A percentile compares a stretch with the other conserved stretches of the same genome.
Conservation (phyloP, 2,329 filamentous ascomycete species). For the Trichoderma simmonsii region DNA sequence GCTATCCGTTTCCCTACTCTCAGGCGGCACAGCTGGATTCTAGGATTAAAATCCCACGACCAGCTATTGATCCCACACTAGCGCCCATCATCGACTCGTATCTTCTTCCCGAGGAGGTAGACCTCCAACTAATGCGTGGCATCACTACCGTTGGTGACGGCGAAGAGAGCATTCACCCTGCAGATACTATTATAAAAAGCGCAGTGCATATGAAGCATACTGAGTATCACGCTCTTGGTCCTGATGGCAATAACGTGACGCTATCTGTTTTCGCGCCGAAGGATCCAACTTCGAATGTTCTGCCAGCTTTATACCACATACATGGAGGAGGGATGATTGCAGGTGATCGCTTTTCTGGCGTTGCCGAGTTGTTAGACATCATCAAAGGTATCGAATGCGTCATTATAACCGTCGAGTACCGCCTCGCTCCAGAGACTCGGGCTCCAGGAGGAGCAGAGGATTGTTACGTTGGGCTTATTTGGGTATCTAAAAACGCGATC, state of each 20-base stretch:
- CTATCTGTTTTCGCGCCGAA: conserved; percentile 20
- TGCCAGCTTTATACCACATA: conserved; percentile 23
- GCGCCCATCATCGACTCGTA: conserved; percentile 22
- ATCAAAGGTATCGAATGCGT: conserved; percentile 22
- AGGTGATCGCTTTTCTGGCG: conserved; percentile 21
- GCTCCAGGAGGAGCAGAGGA: conserved; percentile 23
- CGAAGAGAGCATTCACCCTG: not conserved
- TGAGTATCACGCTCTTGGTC: not conserved
- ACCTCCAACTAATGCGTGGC: conserved; percentile 13
- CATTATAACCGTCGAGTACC: conserved; percentile 26
- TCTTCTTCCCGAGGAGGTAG: conserved; percentile 22
- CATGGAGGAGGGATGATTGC: conserved; percentile 24
- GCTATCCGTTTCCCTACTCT: conserved; percentile 23
- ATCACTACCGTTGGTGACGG: not conserved
- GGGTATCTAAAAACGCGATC: conserved; percentile 19
- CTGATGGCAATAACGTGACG: not conserved
- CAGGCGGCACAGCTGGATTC: conserved; percentile 22
- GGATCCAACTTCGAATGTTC: not conserved
- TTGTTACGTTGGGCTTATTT: conserved; percentile 24
- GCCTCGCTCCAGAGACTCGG: conserved; percentile 26
- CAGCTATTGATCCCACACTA: conserved; percentile 20
- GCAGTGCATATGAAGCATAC: not conserved
- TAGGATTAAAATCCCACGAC: conserved; percentile 23
- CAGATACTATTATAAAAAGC: not conserved
- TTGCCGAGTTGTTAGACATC: conserved; percentile 19